phyloP scores from a whole-genome alignment of 306 rosid genomes.

The Mimosa pudica region DNA sequence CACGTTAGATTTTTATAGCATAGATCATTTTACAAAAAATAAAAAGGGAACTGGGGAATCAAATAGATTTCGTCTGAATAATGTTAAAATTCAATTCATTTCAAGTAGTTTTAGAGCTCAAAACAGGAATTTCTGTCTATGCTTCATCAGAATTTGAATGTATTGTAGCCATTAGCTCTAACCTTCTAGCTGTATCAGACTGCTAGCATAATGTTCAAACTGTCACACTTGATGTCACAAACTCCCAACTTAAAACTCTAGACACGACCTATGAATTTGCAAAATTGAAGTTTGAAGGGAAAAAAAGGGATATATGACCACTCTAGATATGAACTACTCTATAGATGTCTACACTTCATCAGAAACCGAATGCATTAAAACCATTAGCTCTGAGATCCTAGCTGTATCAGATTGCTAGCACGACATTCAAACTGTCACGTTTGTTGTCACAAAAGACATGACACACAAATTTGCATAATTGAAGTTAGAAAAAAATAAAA shows the following conservation, averaged over 20 bases:
- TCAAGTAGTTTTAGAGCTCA: not conserved
- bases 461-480: conserved; percentile 10
- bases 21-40: not conserved
- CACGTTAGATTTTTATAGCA: not conserved
- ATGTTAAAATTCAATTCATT: not conserved
- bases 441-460: conserved; percentile 2
- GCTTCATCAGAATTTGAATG: conserved; percentile 22
- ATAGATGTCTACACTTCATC: conserved; percentile 13
- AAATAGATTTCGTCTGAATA: not conserved
- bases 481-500: not conserved
- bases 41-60: not conserved
- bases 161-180: not conserved
- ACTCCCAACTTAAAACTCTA: conserved; percentile 3
- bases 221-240: not conserved
- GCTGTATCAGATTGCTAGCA: not conserved
- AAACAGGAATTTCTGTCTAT: conserved; percentile 9
- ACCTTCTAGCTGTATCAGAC: conserved; percentile 1
- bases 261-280: conserved; percentile 15
- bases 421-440: conserved; percentile 16
- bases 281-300: not conserved
- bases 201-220: conserved; percentile 16
- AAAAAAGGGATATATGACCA: too few relatives aligned
- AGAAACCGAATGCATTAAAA: conserved; percentile 5
- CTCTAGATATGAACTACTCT: too few relatives aligned
- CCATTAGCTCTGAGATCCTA: not conserved